Evolutionary conservation across 1,284 basidiomycete species (phyloP), one percentile per base, ranked within the genome.

Genomic region (Cerrena zonata): DNA sequence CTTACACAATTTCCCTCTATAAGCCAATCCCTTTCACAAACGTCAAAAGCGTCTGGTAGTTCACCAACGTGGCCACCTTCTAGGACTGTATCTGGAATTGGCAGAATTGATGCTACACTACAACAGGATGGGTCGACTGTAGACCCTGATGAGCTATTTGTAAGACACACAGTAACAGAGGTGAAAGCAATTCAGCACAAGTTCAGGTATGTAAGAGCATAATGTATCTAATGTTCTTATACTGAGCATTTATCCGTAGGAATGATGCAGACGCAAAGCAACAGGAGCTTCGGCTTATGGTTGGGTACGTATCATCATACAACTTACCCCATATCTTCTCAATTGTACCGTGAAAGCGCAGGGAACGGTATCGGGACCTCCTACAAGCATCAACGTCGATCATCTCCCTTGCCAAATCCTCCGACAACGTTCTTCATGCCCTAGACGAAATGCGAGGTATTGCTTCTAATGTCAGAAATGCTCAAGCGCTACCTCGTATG

Each of bases 311-410:
- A 52, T 22, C 18, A 37, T 47, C 39, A n/a, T 3, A 43, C 41
- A 41, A 4, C 43, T 24, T 34, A 23, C 38, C 22, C 50, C 52
- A 45, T 27, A 49, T 47, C 40, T 38, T 61, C 52, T 65, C 67
- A 69, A 69, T 62, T 65, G 58, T 66, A 68, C 61, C 62, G 63
- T 69, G 77, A 77, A 84, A 82, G 78, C 63, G 67, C 68, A 94
- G 93, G 67, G 93, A 95, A 77, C 84, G 93, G 55, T 96, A 97
- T 69, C 85, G 94, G 47, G 94, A 97, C 68, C 77, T 96, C 21
- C 74, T 97, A 18, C 88, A 93, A 59, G 91, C 93, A 0, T 94
- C 93, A 0, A 83, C 89, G 1, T 91, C 91, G 7, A 94, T 94
- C 47, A 86, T 91, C 26, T 77, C 80, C 46, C 84, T 91, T 55